phyloP scores from a whole-genome alignment of 2,329 filamentous ascomycete genomes.

The Penicillium occitanis region DNA sequence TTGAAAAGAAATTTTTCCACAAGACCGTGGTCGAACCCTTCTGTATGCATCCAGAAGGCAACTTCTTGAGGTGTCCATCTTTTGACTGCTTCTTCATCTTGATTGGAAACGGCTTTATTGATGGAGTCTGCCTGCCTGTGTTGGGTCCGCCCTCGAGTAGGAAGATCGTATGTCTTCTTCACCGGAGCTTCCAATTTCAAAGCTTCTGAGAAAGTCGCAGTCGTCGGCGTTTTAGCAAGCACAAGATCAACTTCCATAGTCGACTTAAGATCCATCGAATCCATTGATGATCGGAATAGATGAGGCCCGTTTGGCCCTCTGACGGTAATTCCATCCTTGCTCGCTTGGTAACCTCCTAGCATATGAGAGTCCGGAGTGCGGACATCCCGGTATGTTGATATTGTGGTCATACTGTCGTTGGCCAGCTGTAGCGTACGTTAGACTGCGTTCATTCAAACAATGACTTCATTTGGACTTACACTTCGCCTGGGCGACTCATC shows the following conservation, averaged over 20 bases:
- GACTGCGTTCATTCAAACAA: background rate
- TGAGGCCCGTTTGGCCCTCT: no score
- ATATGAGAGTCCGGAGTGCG: background rate
- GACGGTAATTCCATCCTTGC: background rate
- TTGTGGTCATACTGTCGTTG: background rate
- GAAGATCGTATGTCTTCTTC: background rate
- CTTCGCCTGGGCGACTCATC: constrained; percentile 16
- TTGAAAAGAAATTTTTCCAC: no score
- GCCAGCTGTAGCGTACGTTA: background rate
- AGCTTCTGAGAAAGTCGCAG: background rate
- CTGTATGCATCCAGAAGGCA: no score
- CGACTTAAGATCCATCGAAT: background rate
- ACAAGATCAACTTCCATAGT: background rate
- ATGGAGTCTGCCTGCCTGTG: background rate
- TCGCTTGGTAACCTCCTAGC: background rate
- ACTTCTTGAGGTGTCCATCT: no score
- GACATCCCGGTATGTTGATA: constrained; percentile 43
- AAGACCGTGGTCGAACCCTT: no score
- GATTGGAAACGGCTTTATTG: constrained; percentile 18
- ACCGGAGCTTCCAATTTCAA: background rate
- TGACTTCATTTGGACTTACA: background rate
- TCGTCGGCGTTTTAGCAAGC: background rate
- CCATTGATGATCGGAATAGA: no score
- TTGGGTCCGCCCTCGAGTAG: background rate
- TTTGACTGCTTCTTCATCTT: no score